Conservation (phyloP, 139 green algal species). For the Microglena sp. region DNA sequence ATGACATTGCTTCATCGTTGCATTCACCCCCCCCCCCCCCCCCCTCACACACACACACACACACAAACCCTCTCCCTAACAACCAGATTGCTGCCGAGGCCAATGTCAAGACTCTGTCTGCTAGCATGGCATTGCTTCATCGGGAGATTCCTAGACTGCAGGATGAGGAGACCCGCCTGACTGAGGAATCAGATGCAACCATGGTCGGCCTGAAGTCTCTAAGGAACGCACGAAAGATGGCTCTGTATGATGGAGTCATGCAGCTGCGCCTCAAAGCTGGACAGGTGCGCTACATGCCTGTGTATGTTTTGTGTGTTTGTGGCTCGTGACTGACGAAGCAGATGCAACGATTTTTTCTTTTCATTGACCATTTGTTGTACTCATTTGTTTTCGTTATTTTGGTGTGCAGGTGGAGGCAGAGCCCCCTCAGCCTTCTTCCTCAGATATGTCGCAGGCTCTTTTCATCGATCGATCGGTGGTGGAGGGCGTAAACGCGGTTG, state of each 20-base stretch:
- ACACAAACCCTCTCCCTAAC: too few relatives aligned
- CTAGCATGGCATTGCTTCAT: neutral
- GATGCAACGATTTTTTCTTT: too few relatives aligned
- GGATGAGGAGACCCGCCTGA: neutral
- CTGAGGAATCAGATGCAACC: neutral
- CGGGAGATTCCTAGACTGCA: neutral
- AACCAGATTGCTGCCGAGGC: slow-evolving; percentile 12
- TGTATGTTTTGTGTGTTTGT: too few relatives aligned
- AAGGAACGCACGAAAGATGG: slow-evolving; percentile 10
- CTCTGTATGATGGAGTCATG: slow-evolving; percentile 38
- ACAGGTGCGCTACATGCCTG: too few relatives aligned
- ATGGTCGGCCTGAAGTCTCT: slow-evolving; percentile 8
- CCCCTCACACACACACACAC: too few relatives aligned
- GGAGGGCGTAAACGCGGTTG: slow-evolving; percentile 39
- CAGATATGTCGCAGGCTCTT: slow-evolving; percentile 25
- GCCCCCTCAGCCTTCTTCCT: slow-evolving; percentile 7
- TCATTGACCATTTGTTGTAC: too few relatives aligned
- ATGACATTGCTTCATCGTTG: neutral
- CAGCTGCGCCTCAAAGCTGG: slow-evolving; percentile 50
- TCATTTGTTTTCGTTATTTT: too few relatives aligned
- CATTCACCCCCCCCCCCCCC: too few relatives aligned
- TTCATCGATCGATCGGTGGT: slow-evolving; percentile 35
- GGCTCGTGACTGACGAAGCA: too few relatives aligned
- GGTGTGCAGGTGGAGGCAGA: slow-evolving; percentile 19
- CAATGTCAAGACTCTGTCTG: slow-evolving; percentile 4